Conservation (phyloP, 768 basidiomycete genomes). For the Porphyrellus cyaneotinctus region DNA sequence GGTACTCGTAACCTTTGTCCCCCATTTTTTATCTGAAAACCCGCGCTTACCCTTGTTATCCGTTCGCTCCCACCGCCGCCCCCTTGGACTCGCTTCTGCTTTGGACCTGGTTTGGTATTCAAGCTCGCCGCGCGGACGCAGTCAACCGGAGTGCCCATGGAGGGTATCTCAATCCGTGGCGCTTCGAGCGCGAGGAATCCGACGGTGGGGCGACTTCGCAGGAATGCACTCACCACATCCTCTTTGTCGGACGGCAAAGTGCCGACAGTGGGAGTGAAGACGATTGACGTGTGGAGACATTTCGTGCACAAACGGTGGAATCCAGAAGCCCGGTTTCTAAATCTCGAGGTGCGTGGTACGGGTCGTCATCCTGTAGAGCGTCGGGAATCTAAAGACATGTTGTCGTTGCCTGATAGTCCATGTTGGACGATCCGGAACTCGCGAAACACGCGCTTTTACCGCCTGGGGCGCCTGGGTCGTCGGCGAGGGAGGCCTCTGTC, state of each 20-base stretch:
- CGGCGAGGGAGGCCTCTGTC: constrained; percentile 66
- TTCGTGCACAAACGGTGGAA: constrained; percentile 74
- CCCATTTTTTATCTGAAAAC: constrained; percentile 18
- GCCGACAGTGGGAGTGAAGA: constrained; percentile 31
- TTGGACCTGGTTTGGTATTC: constrained; percentile 19
- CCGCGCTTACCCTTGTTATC: constrained; percentile 37
- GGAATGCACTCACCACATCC: constrained; percentile 48
- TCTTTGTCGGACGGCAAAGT: constrained; percentile 12
- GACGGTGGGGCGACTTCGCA: constrained; percentile 52
- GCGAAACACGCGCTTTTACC: constrained; percentile 65
- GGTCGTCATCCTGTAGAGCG: neutral
- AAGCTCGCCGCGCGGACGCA: constrained; percentile 42
- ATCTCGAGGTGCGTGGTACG: constrained; percentile 66
- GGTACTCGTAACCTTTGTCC: constrained; percentile 8
- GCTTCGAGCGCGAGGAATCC: constrained; percentile 45
- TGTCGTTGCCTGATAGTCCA: constrained; percentile 45
- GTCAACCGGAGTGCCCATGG: constrained; percentile 36
- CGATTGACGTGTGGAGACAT: constrained; percentile 69
- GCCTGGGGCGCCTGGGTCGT: constrained; percentile 65
- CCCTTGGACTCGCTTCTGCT: constrained; percentile 19
- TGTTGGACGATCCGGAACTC: constrained; percentile 74
- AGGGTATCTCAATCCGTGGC: constrained; percentile 62
- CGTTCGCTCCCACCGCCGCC: constrained; percentile 26
- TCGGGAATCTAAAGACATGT: neutral
- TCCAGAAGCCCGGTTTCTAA: constrained; percentile 62